Conservation (phyloP, 179 eudicot genomes). For the Corrigiola litoralis region DNA sequence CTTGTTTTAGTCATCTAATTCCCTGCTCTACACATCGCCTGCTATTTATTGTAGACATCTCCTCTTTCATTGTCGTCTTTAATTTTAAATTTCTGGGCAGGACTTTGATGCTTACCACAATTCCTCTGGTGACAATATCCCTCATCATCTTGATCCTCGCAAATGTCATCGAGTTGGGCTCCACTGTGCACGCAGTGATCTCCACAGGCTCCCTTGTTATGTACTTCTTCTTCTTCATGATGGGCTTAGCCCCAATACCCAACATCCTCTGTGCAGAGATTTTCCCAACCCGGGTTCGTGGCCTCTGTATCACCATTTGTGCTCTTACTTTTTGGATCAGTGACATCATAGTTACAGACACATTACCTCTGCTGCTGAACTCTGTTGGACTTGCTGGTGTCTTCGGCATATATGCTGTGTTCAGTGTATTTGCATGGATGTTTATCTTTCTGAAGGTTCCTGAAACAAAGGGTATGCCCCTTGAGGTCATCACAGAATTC, state of each 20-base stretch:
- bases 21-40: background rate
- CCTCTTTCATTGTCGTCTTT: background rate
- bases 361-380: constrained; percentile 33
- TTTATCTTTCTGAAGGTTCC: constrained; percentile 43
- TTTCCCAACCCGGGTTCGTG: constrained; percentile 43
- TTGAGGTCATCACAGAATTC: constrained; percentile 45
- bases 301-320: constrained; percentile 42
- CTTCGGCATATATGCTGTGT: constrained; percentile 34
- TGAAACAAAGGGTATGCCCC: constrained; percentile 48
- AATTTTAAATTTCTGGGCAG: constrained; percentile 18
- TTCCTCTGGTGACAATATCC: constrained; percentile 31
- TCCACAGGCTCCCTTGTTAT: constrained; percentile 34
- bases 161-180: constrained; percentile 27
- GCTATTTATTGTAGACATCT: background rate
- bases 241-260: constrained; percentile 46
- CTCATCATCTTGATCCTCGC: constrained; percentile 31
- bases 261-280: constrained; percentile 44
- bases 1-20: background rate
- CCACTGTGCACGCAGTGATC: constrained; percentile 28
- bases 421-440: constrained; percentile 30
- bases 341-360: constrained; percentile 34
- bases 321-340: constrained; percentile 33
- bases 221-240: constrained; percentile 40
- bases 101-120: constrained; percentile 37
- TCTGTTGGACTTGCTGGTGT: constrained; percentile 38